Base-by-base conservation (phyloP, 2,329 filamentous ascomycete genomes). In the Geoglossum cookeanum region DNA sequence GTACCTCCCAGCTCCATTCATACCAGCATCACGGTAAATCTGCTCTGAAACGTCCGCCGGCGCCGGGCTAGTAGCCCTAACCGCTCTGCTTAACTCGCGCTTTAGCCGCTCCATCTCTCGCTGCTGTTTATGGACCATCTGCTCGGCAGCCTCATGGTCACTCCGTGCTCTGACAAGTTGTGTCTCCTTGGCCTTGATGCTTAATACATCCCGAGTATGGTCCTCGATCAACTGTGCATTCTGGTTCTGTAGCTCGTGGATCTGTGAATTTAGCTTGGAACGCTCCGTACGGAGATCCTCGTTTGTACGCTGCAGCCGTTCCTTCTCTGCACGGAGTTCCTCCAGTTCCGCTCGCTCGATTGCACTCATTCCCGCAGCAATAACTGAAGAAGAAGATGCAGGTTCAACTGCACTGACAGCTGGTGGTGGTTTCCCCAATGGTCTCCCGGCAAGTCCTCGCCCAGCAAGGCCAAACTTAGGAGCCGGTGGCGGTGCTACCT, bases 131-230 rank as follows among this genome's bases (percentile, higher is more conserved):
- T 92, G 87, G 56, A 92, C 89, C 59, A 83, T 84, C 64, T 89
- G 83, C 67, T 96, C 89, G 0, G 90, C 87, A 0, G 87, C 82
- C 68, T 97, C 91, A 35, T 85, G 86, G 65, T 98, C 92, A 62
- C 86, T 89, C 57, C 90, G 79, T 9, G 92, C 90, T 49, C 92
- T 84, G 8, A 97, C 91, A 4, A 98, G 78, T 65, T 98, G 92
- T 2, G 92, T 97, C 69, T 98, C 92, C 70, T 98, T 98, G 13
- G 92, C 92, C 69, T 97, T 97, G 72, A 98, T 94, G 63, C 89
- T 92, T 47, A 98, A 76, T 0, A 96, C 88, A 65, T 98, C 91
- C 53, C 91, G 79, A 0, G 92, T 98, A 68, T 97, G 91, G 65
- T 97, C 91, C 70, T 98, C 92, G 60, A 98, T 98, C 37, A 98